Conservation (phyloP, 1,139 yeast species). For the Taiozyma sp. region DNA sequence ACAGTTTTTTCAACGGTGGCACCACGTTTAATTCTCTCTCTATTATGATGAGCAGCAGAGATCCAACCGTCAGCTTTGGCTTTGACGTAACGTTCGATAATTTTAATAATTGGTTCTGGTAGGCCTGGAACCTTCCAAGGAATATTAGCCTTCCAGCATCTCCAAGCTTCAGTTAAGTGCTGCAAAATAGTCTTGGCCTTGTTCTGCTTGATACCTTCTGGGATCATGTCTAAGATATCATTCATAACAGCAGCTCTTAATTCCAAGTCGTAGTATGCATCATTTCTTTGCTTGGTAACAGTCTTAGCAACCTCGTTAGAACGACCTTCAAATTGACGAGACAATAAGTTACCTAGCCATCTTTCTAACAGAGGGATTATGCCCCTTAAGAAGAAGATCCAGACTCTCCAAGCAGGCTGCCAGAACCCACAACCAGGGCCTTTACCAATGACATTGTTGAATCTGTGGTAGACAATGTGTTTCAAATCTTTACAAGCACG, state of each 20-base stretch:
- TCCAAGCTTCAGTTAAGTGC: constrained; percentile 97
- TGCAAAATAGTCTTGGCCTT: constrained; percentile 86
- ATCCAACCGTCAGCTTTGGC: constrained; percentile 98
- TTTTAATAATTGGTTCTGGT: constrained; percentile 83
- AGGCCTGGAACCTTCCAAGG: constrained; percentile 98
- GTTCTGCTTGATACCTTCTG: constrained; percentile 86
- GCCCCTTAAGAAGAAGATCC: constrained; percentile 91
- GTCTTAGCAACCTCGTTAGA: constrained; percentile 91
- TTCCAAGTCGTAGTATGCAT: constrained; percentile 91
- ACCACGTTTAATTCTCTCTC: constrained; percentile 85
- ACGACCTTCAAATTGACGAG: constrained; percentile 96
- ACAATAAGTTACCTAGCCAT: constrained; percentile 89
- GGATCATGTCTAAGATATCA: constrained; percentile 94
- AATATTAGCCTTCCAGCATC: constrained; percentile 98
- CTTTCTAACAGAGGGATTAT: constrained; percentile 88
- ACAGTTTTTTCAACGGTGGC: constrained; percentile 92
- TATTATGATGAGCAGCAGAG: constrained; percentile 85
- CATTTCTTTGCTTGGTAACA: constrained; percentile 91
- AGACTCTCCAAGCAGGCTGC: constrained; percentile 99
- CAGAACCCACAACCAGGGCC: constrained; percentile 99
- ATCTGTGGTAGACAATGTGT: constrained; percentile 80
- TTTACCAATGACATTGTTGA: constrained; percentile 79
- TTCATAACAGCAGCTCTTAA: constrained; percentile 92
- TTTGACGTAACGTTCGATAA: constrained; percentile 82
- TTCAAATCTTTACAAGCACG: constrained; percentile 93